Base-by-base conservation (phyloP, 768 basidiomycete genomes). In the Hygrophorus pudorinus region DNA sequence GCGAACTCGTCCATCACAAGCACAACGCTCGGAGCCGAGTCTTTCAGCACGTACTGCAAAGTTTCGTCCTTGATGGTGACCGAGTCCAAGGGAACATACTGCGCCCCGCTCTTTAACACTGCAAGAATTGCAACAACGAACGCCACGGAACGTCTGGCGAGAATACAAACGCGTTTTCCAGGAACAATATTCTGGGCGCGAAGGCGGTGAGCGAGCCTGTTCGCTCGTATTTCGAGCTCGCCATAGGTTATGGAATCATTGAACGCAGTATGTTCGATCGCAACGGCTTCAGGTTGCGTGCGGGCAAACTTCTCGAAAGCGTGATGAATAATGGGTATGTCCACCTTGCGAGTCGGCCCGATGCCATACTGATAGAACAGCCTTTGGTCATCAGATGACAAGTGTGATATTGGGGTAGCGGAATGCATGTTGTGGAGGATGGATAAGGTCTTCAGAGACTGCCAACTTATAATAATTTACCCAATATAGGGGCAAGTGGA, bases 41-140 rank as follows among this genome's bases (percentile, higher is more conserved):
- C 68, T 30, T 55, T 44, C 5, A 71, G 51, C 28, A 73, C 66
- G 48, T 66, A 65, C 21, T 56, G 57, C 9, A 73, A 57, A 0
- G 69, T 68, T 34, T 65, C 61, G 50, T 72, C 64, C 16, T 72
- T 66, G 49, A 72, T 66, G 40, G 68, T 70, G 18, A 60, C 58
- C 5, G 65, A 71, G 51, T 75, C 73, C 16, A 75, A 55, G 9
- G 72, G 73, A 0, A 73, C 66, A 48, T 75, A 75, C 14, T 67
- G 62, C 1, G 58, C 72, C 7, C 72, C 73, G 11, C 64, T 62
- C 54, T 72, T 72, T 39, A 75, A 56, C 1, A 66, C 54, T 1
- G 67, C 69, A n/a, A 73, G 44, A 43, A 75, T 70, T 3, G 57
- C 71, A 24, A 70, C 56, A 10, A 72, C 55, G 49, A 72, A 59